Base-by-base conservation (phyloP, 179 eudicot genomes). In the Beta macrorhiza region DNA sequence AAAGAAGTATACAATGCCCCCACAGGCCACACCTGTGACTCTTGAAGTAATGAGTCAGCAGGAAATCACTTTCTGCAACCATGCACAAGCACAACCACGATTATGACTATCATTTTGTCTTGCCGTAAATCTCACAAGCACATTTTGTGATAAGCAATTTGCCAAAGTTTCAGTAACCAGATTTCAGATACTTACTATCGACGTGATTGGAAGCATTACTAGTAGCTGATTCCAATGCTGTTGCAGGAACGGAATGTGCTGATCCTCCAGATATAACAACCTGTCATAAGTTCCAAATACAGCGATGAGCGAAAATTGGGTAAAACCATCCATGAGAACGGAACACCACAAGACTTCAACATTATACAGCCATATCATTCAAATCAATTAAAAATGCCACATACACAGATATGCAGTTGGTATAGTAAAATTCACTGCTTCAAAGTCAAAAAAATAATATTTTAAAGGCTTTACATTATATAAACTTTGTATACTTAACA, bases 201-300 rank as follows among this genome's bases (percentile, higher is more conserved):
- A 42, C 80, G 19, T 81, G 82, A 83, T 85, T 82, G 45, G 80
- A 82, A 73, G 81, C 61, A 67, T 78, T 72, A 76, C 75, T 82
- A 69, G 77, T 72, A 73, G 74, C 84, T 52, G 82, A 67, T 69
- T 84, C 90, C 62, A 72, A 73, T 65, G 78, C 70, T 69, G 74
- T 83, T 19, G 11, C 56, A 15, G 90, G 86, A 82, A 79, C 53
- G 79, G 70, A 76, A 67, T 85, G 87, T 7, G 78, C 82, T 79
- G 83, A 78, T 52, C 83, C 86, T 71, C 98, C 97, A 82, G 93
- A 89, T 80, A 93, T 82, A 74, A 95, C 29, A 92, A 83, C 99
- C 93, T 90, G 56, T 74, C 63, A 22, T 71, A 22, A 51, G 71
- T 72, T 74, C 20, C 55, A 74, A 37, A 51, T 19, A 63, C 45